Conservation (phyloP, 495 filamentous ascomycete genomes). For the Trichoderma erinaceum region DNA sequence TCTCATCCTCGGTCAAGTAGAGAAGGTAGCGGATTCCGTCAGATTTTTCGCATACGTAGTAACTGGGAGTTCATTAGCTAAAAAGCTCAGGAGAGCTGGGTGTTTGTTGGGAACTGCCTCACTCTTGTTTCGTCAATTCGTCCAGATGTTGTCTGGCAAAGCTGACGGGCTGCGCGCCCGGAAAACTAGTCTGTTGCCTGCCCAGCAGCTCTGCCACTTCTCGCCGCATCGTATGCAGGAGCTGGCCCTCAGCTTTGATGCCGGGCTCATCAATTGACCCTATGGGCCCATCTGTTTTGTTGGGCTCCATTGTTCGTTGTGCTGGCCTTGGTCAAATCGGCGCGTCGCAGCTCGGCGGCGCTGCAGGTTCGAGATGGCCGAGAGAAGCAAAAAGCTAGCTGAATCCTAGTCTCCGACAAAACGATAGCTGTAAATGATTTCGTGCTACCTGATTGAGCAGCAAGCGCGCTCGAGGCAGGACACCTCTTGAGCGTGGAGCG, state of each 20-base stretch:
- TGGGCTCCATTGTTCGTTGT: background rate
- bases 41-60: slow-evolving; percentile 97
- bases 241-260: slow-evolving; percentile 51
- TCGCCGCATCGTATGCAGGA: slow-evolving; percentile 55
- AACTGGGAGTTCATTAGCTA: slow-evolving; percentile 38
- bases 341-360: background rate
- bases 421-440: too few relatives aligned
- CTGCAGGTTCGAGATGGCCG: too few relatives aligned
- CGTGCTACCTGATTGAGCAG: too few relatives aligned
- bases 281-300: slow-evolving; percentile 24
- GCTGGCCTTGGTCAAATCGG: background rate
- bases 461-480: too few relatives aligned
- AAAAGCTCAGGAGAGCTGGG: background rate
- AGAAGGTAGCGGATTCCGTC: slow-evolving; percentile 93
- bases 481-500: too few relatives aligned
- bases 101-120: background rate
- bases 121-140: slow-evolving; percentile 70
- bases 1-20: slow-evolving; percentile 62
- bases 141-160: slow-evolving; percentile 72
- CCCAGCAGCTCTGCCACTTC: slow-evolving; percentile 73
- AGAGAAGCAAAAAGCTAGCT: too few relatives aligned
- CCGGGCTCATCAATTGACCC: slow-evolving; percentile 53
- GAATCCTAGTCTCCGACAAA: too few relatives aligned
- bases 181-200: slow-evolving; percentile 61
- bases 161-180: slow-evolving; percentile 91